Evolutionary conservation across 1,139 yeast genomes (phyloP).

Genomic region (Yamadazyma triangularis): DNA sequence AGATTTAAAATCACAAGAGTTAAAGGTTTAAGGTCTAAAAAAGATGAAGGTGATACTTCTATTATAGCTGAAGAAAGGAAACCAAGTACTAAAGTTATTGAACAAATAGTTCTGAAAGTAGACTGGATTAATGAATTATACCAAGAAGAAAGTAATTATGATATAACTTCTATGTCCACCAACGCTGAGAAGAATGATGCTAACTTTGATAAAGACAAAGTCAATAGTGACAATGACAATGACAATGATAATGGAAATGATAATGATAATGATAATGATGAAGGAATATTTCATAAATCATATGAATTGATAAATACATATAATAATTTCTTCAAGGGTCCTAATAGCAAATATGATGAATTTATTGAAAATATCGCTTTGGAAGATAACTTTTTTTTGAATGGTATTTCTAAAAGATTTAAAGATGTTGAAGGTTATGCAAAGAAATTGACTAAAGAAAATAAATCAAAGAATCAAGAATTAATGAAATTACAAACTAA

Average conservation of each 20-base stretch:
- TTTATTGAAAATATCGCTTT: constrained; percentile 24
- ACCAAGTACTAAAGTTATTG: constrained; percentile 28
- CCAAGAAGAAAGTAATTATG: constrained; percentile 7
- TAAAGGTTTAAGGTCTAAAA: constrained; percentile 57
- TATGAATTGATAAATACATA: constrained; percentile 14
- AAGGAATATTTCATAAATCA: constrained; percentile 9
- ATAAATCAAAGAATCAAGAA: constrained; percentile 48
- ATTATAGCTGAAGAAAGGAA: constrained; percentile 12
- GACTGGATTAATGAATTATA: constrained; percentile 28
- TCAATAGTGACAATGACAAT: neutral
- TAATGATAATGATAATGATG: constrained; percentile 4
- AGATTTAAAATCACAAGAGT: constrained; percentile 59
- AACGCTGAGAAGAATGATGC: constrained; percentile 4
- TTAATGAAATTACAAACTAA: constrained; percentile 30
- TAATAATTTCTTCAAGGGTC: constrained; percentile 16
- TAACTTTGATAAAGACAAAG: too few relatives aligned
- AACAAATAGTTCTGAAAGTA: constrained; percentile 22
- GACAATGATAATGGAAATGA: neutral
- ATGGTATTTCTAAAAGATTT: constrained; percentile 72
- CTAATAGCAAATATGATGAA: constrained; percentile 17
- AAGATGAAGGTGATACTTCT: constrained; percentile 17
- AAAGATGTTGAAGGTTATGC: constrained; percentile 91
- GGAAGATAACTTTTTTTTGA: constrained; percentile 43
- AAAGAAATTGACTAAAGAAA: constrained; percentile 76
- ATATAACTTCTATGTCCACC: constrained; percentile 12